Conservation (phyloP, 805 yeast species). For the Wickerhamomyces chaumierensis region DNA sequence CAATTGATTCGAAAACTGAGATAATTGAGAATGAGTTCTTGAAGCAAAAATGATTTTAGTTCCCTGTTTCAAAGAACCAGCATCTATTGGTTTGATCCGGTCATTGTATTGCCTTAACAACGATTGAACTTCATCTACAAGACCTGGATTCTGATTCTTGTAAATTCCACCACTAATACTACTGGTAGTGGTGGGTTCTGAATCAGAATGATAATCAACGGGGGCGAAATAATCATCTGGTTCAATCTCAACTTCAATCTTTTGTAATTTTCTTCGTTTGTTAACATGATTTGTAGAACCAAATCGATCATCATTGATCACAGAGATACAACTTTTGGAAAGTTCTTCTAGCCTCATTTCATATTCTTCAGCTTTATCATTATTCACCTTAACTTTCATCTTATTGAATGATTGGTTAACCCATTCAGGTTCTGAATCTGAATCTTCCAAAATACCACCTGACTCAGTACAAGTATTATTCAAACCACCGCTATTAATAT, state of each 20-base stretch:
- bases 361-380: slow-evolving; percentile 20
- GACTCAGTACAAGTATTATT: no score
- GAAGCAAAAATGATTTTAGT: slow-evolving; percentile 61
- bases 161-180: no score
- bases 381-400: slow-evolving; percentile 15
- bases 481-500: no score
- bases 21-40: slow-evolving; percentile 82
- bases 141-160: slow-evolving; percentile 21
- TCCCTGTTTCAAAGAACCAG: slow-evolving; percentile 20
- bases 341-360: slow-evolving; percentile 24
- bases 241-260: slow-evolving; percentile 18
- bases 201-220: slow-evolving; percentile 25
- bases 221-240: slow-evolving; percentile 30
- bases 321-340: slow-evolving; percentile 8
- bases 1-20: slow-evolving; percentile 70
- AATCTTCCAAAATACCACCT: slow-evolving; percentile 2
- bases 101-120: slow-evolving; percentile 33
- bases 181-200: no score
- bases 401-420: slow-evolving; percentile 31
- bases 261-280: slow-evolving; percentile 13
- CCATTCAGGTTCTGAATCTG: slow-evolving; percentile 64
- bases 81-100: slow-evolving; percentile 8
- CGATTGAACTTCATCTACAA: slow-evolving; percentile 36
- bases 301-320: slow-evolving; percentile 5
- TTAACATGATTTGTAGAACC: slow-evolving; percentile 1